phyloP scores from a whole-genome alignment of 2,329 filamentous ascomycete species.

The Ilyonectria mors-panacis region DNA sequence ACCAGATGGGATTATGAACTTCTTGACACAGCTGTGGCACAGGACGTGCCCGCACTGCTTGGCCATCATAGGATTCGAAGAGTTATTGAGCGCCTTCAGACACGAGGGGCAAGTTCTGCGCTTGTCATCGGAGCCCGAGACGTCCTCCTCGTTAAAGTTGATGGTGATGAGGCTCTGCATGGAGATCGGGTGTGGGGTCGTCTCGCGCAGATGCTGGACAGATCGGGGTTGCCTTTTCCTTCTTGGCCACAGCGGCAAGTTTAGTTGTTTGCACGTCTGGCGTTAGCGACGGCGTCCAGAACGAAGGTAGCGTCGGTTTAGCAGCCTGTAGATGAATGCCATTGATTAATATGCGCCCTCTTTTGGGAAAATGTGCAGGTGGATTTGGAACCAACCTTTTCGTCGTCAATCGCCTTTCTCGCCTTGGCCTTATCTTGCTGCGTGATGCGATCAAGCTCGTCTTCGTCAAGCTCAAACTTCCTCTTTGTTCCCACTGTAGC shows the following conservation, averaged over 20 bases:
- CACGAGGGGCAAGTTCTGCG: constrained; percentile 83
- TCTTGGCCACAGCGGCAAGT: constrained; percentile 70
- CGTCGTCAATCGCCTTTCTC: constrained; percentile 78
- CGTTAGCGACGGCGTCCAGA: constrained; percentile 92
- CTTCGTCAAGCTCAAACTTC: constrained; percentile 82
- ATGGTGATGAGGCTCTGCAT: constrained; percentile 84
- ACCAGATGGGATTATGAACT: constrained; percentile 79
- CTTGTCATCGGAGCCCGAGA: constrained; percentile 61
- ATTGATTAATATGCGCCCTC: constrained; percentile 2
- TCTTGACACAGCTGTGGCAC: constrained; percentile 86
- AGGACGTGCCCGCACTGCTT: constrained; percentile 94
- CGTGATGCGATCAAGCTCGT: constrained; percentile 80
- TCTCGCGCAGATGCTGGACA: constrained; percentile 82
- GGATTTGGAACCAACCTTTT: constrained; percentile 68
- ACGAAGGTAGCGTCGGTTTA: constrained; percentile 83
- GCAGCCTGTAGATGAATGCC: constrained; percentile 61
- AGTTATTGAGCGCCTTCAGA: constrained; percentile 85
- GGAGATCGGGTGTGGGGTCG: constrained; percentile 80
- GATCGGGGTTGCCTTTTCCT: constrained; percentile 76
- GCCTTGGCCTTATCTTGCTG: constrained; percentile 79
- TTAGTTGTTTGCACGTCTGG: constrained; percentile 66
- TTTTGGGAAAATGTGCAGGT: not conserved
- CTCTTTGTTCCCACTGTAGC: constrained; percentile 67
- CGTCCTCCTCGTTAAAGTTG: constrained; percentile 80
- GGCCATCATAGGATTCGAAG: constrained; percentile 84